Evolutionary conservation across 139 green algal genomes (phyloP).

Genomic region (Pseudopediastrum boryanum): DNA sequence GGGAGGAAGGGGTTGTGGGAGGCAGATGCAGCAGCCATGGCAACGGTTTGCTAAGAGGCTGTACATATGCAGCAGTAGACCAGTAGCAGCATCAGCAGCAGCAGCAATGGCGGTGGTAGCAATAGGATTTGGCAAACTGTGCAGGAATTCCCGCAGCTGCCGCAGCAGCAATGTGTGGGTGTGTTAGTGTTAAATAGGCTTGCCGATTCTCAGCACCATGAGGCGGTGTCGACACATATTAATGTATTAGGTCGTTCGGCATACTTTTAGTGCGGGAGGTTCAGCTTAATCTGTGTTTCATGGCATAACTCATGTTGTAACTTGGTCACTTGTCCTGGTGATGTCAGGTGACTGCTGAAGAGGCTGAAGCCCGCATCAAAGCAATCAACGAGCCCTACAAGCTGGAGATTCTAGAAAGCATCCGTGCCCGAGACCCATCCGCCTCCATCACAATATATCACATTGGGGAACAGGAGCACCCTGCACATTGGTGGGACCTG

Average conservation of each 20-base stretch:
- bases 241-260: too few species aligned
- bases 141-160: background rate
- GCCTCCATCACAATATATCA: conserved; percentile 98
- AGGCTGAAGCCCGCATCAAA: conserved; percentile 85
- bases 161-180: too few species aligned
- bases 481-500: conserved; percentile 87
- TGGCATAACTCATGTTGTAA: too few species aligned
- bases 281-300: too few species aligned
- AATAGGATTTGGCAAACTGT: background rate
- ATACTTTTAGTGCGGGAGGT: too few species aligned
- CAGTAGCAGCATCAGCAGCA: background rate
- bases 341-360: conserved; percentile 71
- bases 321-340: too few species aligned
- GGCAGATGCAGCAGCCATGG: too few species aligned
- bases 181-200: too few species aligned
- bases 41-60: background rate
- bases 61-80: background rate
- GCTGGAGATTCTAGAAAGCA: conserved; percentile 93
- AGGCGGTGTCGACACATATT: too few species aligned
- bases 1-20: too few species aligned
- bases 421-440: conserved; percentile 68
- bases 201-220: too few species aligned
- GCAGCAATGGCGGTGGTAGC: background rate
- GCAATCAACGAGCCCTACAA: conserved; percentile 94
- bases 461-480: conserved; percentile 82